Percentiles rank a stretch among this genome's conserved stretches.
Conservation (phyloP, 2,329 filamentous ascomycete species). For the Ploettnerulaceae sp. region DNA sequence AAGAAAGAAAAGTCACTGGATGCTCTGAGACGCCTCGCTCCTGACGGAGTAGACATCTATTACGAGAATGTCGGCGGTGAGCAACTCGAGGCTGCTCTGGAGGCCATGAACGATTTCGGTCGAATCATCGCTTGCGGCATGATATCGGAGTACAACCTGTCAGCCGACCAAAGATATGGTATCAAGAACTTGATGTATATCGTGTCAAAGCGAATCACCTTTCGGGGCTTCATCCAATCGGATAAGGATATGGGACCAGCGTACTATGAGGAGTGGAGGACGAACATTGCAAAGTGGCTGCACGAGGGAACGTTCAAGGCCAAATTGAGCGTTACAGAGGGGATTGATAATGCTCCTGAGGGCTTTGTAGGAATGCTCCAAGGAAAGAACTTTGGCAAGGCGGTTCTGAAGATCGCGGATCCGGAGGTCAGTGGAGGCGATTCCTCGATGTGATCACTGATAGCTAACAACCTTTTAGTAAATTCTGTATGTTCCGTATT, state of each 20-base stretch:
- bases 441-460: too few species aligned
- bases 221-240: conserved; percentile 63
- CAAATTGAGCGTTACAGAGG: conserved; percentile 54
- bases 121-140: conserved; percentile 60
- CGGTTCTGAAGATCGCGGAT: conserved; percentile 56
- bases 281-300: conserved; percentile 66
- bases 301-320: conserved; percentile 61
- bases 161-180: conserved; percentile 48
- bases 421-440: conserved; percentile 11
- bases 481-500: too few species aligned
- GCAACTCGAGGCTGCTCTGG: conserved; percentile 63
- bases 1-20: conserved; percentile 65
- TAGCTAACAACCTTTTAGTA: too few species aligned
- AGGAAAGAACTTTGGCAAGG: conserved; percentile 70
- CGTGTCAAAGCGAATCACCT: conserved; percentile 56
- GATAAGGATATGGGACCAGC: conserved; percentile 58
- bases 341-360: conserved; percentile 61
- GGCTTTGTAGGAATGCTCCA: conserved; percentile 62
- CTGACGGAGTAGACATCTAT: conserved; percentile 73
- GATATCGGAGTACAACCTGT: conserved; percentile 64
- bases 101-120: conserved; percentile 57
- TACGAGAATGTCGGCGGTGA: conserved; percentile 78
- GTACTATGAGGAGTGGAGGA: conserved; percentile 56
- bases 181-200: conserved; percentile 57
- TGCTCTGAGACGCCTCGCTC: conserved; percentile 61